Evolutionary conservation across 1,284 basidiomycete species (phyloP).

Genomic region (Tylopilus orsonianus): DNA sequence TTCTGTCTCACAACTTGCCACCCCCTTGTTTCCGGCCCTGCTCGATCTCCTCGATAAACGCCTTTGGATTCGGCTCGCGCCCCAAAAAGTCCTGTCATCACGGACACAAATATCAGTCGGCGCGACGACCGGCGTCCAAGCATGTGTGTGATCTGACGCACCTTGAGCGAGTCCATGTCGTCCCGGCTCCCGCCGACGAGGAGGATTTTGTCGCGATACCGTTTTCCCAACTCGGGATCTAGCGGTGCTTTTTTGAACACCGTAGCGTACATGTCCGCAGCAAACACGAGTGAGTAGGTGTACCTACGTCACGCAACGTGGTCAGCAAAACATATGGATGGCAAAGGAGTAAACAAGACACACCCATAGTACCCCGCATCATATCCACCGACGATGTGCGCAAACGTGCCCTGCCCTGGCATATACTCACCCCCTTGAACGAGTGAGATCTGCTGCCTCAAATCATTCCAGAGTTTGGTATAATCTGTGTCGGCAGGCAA

Average conservation of each 20-base stretch:
- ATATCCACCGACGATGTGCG: constrained; percentile 13
- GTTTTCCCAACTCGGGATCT: constrained; percentile 54
- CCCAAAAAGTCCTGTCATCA: constrained; percentile 79
- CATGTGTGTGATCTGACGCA: too few relatives aligned
- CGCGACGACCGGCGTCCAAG: too few relatives aligned
- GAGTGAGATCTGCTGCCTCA: constrained; percentile 66
- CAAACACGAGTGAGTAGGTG: constrained; percentile 37
- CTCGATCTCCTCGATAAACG: constrained; percentile 37
- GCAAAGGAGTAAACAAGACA: background rate
- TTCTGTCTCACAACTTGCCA: constrained; percentile 5
- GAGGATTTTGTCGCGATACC: constrained; percentile 56
- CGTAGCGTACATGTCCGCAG: constrained; percentile 32
- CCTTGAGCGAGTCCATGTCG: constrained; percentile 58
- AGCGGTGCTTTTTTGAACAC: constrained; percentile 76
- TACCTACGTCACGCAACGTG: constrained; percentile 11
- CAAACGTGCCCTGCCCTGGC: constrained; percentile 54
- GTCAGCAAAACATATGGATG: too few relatives aligned
- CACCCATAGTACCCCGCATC: background rate
- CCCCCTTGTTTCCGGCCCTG: background rate
- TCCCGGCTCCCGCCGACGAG: constrained; percentile 57
- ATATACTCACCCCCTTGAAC: constrained; percentile 54
- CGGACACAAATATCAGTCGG: too few relatives aligned
- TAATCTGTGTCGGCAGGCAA: constrained; percentile 48
- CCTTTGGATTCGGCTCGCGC: constrained; percentile 71
- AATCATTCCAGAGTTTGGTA: constrained; percentile 70